Evolutionary conservation across 2,329 filamentous ascomycete genomes (phyloP).

Genomic region (Colletotrichum falcatum): DNA sequence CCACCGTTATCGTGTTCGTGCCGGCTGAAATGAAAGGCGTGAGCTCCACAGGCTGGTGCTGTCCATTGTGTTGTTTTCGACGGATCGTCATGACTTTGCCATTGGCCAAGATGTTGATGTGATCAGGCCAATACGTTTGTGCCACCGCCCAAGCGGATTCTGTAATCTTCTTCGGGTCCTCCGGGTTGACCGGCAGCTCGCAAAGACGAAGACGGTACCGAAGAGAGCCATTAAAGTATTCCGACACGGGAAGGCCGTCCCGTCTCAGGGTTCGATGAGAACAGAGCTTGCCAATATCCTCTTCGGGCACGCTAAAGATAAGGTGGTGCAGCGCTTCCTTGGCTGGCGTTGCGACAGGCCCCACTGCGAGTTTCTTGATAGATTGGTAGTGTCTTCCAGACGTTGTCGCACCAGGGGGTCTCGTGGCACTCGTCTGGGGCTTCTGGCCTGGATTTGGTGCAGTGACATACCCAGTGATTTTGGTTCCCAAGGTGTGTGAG

Average conservation of each 20-base stretch:
- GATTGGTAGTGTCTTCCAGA: constrained; percentile 66
- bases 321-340: constrained; percentile 56
- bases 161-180: constrained; percentile 44
- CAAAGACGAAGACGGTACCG: constrained; percentile 79
- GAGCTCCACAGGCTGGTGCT: constrained; percentile 81
- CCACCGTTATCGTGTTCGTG: constrained; percentile 71
- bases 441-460: constrained; percentile 61
- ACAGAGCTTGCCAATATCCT: constrained; percentile 53
- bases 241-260: constrained; percentile 51
- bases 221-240: constrained; percentile 64
- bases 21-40: constrained; percentile 70
- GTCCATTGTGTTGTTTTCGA: constrained; percentile 78
- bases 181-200: constrained; percentile 41
- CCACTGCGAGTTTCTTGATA: constrained; percentile 62
- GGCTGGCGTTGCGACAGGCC: constrained; percentile 56
- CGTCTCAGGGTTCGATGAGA: constrained; percentile 45
- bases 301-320: constrained; percentile 58
- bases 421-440: constrained; percentile 58
- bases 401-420: constrained; percentile 11
- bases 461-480: constrained; percentile 57
- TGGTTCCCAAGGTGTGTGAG: constrained; percentile 55
- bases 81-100: constrained; percentile 66
- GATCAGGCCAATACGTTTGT: constrained; percentile 78
- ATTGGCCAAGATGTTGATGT: constrained; percentile 78
- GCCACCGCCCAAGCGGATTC: constrained; percentile 70